Percentiles rank a stretch among this genome's conserved stretches.
Evolutionary conservation across 2,329 filamentous ascomycete species (phyloP).

Genomic region (Canariomyces notabilis): DNA sequence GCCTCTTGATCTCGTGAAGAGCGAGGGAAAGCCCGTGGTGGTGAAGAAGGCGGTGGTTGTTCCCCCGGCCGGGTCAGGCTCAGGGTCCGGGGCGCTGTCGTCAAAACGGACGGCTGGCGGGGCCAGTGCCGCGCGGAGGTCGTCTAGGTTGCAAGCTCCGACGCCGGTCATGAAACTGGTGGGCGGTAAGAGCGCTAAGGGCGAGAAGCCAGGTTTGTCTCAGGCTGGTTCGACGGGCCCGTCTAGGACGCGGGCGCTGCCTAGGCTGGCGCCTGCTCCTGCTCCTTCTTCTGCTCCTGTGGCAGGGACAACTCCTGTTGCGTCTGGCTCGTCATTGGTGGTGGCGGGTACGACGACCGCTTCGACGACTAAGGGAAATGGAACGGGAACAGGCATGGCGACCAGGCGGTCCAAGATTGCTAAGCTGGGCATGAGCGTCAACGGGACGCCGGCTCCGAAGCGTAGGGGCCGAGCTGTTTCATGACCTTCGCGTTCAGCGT

Average conservation of each 20-base stretch:
- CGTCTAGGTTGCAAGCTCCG: conserved; percentile 21
- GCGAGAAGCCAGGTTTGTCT: not conserved
- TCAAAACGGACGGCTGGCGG: not conserved
- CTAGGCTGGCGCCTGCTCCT: conserved; percentile 1
- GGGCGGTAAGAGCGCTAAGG: conserved; percentile 1
- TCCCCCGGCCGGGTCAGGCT: not conserved
- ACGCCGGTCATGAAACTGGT: conserved; percentile 22
- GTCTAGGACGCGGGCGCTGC: conserved; percentile 1
- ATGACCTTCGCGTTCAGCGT: not conserved
- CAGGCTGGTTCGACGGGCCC: not conserved
- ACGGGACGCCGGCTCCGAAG: conserved; percentile 28
- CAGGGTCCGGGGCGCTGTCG: not conserved
- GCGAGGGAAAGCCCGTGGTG: not conserved
- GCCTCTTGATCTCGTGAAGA: conserved; percentile 2
- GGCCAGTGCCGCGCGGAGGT: conserved; percentile 13
- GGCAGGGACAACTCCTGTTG: not conserved
- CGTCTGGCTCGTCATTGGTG: not conserved
- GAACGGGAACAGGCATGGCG: conserved; percentile 10
- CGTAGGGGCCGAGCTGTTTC: conserved; percentile 15
- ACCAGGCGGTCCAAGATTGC: conserved; percentile 22
- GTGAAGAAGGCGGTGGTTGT: conserved; percentile 16
- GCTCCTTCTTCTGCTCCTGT: conserved; percentile 1
- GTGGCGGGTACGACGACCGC: conserved; percentile 1
- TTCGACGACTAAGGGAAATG: not conserved
- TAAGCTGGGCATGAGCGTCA: conserved; percentile 25